phyloP scores from a whole-genome alignment of 139 green algal genomes.

The Coelastrella sp. region DNA sequence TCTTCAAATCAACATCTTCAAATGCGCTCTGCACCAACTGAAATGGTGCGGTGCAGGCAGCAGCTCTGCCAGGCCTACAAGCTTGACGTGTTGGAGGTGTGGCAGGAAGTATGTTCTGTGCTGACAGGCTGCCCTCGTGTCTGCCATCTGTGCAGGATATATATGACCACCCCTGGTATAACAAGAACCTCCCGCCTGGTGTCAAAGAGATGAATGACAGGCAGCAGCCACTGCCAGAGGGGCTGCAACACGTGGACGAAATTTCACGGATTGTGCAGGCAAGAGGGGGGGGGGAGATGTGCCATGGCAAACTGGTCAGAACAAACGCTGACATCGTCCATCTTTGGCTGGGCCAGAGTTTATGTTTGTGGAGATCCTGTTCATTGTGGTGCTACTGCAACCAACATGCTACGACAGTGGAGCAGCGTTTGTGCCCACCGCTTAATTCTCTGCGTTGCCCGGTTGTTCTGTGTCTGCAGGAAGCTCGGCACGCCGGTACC shows the following conservation, averaged over 20 bases:
- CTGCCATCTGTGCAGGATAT: constrained; percentile 37
- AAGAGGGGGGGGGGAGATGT: neutral
- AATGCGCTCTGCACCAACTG: too few relatives aligned
- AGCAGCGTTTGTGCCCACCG: neutral
- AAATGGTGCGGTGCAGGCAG: too few relatives aligned
- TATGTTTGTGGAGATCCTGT: too few relatives aligned
- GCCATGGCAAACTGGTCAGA: neutral
- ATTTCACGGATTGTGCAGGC: constrained; percentile 49
- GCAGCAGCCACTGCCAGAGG: constrained; percentile 54
- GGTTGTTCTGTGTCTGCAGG: neutral
- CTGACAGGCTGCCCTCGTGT: neutral
- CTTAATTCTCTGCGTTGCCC: neutral
- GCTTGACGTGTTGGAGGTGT: too few relatives aligned
- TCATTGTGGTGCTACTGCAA: neutral
- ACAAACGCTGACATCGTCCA: neutral
- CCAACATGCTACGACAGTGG: neutral
- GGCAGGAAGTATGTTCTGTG: too few relatives aligned
- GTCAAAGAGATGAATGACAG: constrained; percentile 84
- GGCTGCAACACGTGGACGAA: constrained; percentile 51
- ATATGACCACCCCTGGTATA: constrained; percentile 71
- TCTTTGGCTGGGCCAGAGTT: neutral
- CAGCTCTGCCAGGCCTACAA: too few relatives aligned
- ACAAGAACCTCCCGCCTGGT: constrained; percentile 87
- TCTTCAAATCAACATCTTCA: too few relatives aligned
- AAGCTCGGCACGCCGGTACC: constrained; percentile 9